These are phyloP conservation scores for Monosiga brevicollis DNA, from an alignment of 78 protist species.

Conservation along the genomic window DNA sequence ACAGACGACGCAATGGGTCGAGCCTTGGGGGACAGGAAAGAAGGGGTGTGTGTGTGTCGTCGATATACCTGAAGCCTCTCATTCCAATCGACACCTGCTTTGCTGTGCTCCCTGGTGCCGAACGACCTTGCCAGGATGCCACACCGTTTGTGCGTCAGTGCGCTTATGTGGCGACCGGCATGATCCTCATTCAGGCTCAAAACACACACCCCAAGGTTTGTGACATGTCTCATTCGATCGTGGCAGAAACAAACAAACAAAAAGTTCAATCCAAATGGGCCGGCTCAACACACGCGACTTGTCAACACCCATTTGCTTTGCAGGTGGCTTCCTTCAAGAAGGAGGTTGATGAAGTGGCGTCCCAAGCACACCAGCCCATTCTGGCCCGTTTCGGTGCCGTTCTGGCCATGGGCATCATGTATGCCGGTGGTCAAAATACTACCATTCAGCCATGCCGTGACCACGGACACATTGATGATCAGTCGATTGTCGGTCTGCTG, in stretches of 20 bases:
- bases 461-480: conserved; percentile 52
- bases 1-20: too few relatives aligned
- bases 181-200: conserved; percentile 84
- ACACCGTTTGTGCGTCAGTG: conserved; percentile 92
- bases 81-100: too few relatives aligned
- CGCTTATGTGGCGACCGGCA: conserved; percentile 83
- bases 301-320: background rate
- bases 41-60: too few relatives aligned
- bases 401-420: conserved; percentile 64
- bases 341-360: conserved; percentile 27
- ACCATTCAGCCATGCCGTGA: conserved; percentile 62
- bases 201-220: background rate
- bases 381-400: conserved; percentile 93
- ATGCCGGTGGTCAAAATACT: conserved; percentile 93
- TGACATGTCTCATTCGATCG: too few relatives aligned
- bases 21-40: too few relatives aligned
- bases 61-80: too few relatives aligned
- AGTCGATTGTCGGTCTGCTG: conserved; percentile 60
- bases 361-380: conserved; percentile 77
- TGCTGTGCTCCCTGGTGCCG: too few relatives aligned
- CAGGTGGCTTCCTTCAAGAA: conserved; percentile 42
- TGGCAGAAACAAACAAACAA: background rate
- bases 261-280: background rate
- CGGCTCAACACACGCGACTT: background rate
- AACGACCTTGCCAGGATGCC: conserved; percentile 63